Evolutionary conservation across 306 rosid genomes (phyloP), one percentile per base, ranked within the genome.

Genomic region (Castanea mollissima): DNA sequence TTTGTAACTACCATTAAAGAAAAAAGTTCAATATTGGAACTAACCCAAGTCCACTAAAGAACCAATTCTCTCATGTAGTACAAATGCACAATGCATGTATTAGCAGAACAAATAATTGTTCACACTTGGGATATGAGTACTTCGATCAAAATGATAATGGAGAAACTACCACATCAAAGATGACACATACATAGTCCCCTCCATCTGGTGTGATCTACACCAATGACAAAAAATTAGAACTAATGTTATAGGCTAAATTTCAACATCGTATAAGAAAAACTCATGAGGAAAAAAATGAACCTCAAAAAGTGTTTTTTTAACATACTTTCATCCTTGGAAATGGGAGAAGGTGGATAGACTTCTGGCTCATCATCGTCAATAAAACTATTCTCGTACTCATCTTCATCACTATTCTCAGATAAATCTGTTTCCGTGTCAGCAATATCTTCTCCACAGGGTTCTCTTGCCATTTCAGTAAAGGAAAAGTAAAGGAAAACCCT

Each of bases 381-480:
- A 82, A 94, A 94, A 82, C 98, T 94, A 86, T 83, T 92, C 0
- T 89, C 98, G 55, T 89, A 94, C 23, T 82, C 79, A 18, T 91
- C 98, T 68, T 92, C 93, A 4, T 90, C 92, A 73, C 87, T 83
- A 67, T 64, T 44, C 82, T 74, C 76, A 9, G 98, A 91, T 73
- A 76, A 70, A 75, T 91, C 91, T 23, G 93, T 89, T 25, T 94
- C 97, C 1, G 97, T 88, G 75, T 92, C 87, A 1, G 89, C 94
- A 71, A 94, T 94, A 83, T 94, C 97, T 87, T 87, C 97, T 63
- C 98, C 98, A 71, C 67, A 90, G 14, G 98, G 91, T 82, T 94
- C 98, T 76, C 97, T 92, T 76, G 79, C 35, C 72, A 78, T 78
- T 76, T 34, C 58, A 34, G 92, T 86, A 60, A 85, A 85, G 83